Base-by-base conservation (phyloP, 495 filamentous ascomycete species). In the Massariosphaeria phaeospora region DNA sequence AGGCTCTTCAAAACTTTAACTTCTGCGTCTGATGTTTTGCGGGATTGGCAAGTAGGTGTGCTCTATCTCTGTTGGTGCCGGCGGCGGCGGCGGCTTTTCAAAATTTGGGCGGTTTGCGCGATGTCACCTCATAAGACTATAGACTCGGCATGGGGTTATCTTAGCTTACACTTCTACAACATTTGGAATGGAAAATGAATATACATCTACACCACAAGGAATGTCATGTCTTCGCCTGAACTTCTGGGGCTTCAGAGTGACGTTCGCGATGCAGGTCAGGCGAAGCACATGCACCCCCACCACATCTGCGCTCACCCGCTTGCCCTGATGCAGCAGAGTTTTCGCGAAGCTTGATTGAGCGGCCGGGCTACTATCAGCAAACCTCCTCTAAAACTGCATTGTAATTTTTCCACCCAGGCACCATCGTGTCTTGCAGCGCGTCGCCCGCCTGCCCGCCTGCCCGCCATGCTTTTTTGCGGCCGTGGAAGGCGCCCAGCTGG, bases 381-480 rank as follows among this genome's bases (percentile, higher is more conserved):
- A 33, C 43, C 25, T n/a, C n/a, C n/a, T n/a, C n/a, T 34, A 47
- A 34, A 33, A 9, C 43, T 15, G 43, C 25, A 33, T 33, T 5
- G n/a, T 47, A 9, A 18, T 40, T 11, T n/a, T 29, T 7, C n/a
- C 43, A 26, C 18, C 43, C 41, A 45, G 2, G 13, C 29, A 21
- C 4, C 45, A 44, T 30, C 23, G 21, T 6, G 29, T n/a, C 17
- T 1, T 26, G 20, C 9, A 27, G 3, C 26, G n/a, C 17, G 5
- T 18, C 11, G n/a, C n/a, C n/a, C n/a, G n/a, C n/a, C n/a, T n/a
- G n/a, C n/a, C n/a, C n/a, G n/a, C n/a, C n/a, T 21, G 10, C 9
- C n/a, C 18, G 20, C 3, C 6, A 30, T 58, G 55, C 55, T 58
- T 58, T n/a, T 57, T 58, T 38, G 27, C 55, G 48, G 47, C 55